Conservation (phyloP, 2,329 filamentous ascomycete species). For the Drechmeria coniospora region DNA sequence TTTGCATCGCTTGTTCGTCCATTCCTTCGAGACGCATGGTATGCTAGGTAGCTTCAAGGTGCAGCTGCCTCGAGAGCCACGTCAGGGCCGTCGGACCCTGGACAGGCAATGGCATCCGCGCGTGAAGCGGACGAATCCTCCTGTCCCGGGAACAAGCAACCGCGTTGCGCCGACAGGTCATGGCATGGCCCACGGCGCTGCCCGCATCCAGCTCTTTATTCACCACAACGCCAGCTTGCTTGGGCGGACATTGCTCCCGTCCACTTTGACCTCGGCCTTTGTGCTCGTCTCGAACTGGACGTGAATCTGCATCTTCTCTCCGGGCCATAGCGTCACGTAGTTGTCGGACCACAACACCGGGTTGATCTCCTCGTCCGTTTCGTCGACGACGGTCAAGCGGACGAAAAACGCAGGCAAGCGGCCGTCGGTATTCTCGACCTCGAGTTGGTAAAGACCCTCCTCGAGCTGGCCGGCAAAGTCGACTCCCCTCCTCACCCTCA, state of each 20-base stretch:
- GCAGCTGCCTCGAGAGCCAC: too few species aligned
- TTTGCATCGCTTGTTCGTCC: too few species aligned
- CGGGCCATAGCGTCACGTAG: conserved; percentile 45
- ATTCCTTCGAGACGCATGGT: too few species aligned
- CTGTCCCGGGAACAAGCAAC: too few species aligned
- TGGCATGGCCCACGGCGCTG: too few species aligned
- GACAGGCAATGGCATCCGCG: too few species aligned
- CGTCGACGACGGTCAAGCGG: conserved; percentile 31
- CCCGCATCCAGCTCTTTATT: too few species aligned
- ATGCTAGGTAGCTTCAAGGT: too few species aligned
- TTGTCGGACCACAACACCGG: conserved; percentile 46
- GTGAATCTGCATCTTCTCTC: conserved; percentile 26
- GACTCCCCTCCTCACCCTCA: conserved; percentile 13
- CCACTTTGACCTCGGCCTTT: conserved; percentile 4
- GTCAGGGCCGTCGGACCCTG: too few species aligned
- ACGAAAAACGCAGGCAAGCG: conserved; percentile 42
- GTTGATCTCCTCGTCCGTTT: conserved; percentile 25
- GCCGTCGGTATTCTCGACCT: conserved; percentile 36
- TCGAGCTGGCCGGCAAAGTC: conserved; percentile 2
- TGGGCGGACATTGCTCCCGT: conserved; percentile 7
- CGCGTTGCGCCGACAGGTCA: too few species aligned
- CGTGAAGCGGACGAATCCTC: too few species aligned
- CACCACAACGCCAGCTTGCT: too few species aligned
- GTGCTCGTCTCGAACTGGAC: conserved; percentile 6
- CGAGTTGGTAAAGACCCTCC: conserved; percentile 15